These are phyloP conservation scores for Curvularia spicifera DNA, from an alignment of 2,329 filamentous ascomycete genomes.

Conservation along the genomic window DNA sequence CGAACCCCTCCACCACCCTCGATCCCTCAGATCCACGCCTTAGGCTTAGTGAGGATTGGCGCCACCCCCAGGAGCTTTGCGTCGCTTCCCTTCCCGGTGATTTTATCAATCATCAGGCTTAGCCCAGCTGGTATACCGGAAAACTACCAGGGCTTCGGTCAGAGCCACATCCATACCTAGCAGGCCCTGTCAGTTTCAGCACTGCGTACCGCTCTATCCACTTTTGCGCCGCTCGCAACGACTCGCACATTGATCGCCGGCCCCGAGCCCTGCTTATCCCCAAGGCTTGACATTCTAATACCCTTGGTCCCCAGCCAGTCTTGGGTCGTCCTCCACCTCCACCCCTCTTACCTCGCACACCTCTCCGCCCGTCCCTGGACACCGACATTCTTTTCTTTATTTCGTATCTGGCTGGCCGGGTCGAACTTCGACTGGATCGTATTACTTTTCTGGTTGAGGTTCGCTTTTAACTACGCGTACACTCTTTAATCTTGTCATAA, in stretches of 20 bases:
- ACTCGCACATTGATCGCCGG: slow-evolving; percentile 45
- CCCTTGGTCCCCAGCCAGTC: slow-evolving; percentile 41
- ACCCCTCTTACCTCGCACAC: slow-evolving; percentile 35
- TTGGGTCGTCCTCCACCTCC: slow-evolving; percentile 43
- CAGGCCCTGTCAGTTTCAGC: slow-evolving; percentile 47
- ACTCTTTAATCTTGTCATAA: slow-evolving; percentile 46
- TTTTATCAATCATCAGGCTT: slow-evolving; percentile 41
- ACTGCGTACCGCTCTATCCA: slow-evolving; percentile 40
- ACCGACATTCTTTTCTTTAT: slow-evolving; percentile 49
- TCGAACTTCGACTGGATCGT: slow-evolving; percentile 48
- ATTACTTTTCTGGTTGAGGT: slow-evolving; percentile 39
- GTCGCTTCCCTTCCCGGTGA: slow-evolving; percentile 25
- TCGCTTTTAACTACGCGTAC: slow-evolving; percentile 41
- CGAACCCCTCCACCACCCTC: slow-evolving; percentile 30
- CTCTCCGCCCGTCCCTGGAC: slow-evolving; percentile 41
- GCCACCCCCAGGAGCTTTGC: slow-evolving; percentile 35
- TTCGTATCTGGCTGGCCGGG: slow-evolving; percentile 53
- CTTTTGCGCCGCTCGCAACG: slow-evolving; percentile 35
- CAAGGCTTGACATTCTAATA: slow-evolving; percentile 46
- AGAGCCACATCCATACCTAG: slow-evolving; percentile 46
- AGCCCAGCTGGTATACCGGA: slow-evolving; percentile 39
- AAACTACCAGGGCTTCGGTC: slow-evolving; percentile 40
- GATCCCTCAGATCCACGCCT: slow-evolving; percentile 23
- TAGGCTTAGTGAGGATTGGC: slow-evolving; percentile 32
- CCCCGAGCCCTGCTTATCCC: slow-evolving; percentile 26